These are phyloP conservation scores for Heritiera littoralis DNA, from an alignment of 345 rosid genomes.

Conservation along the genomic window DNA sequence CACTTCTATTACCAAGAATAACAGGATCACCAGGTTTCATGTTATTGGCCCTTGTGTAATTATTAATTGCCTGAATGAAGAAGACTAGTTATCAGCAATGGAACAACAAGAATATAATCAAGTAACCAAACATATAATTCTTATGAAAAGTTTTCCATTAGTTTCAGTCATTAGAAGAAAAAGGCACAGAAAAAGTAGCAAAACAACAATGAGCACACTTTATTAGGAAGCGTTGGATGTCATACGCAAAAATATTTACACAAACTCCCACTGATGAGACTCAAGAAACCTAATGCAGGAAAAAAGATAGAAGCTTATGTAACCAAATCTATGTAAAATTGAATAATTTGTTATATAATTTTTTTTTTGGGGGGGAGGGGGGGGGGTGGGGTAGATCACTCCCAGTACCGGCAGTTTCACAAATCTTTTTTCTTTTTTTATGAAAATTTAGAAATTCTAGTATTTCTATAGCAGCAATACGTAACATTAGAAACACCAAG, in stretches of 20 bases:
- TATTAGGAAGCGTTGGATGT: neutral
- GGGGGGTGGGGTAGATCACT: too few species aligned
- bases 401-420: neutral
- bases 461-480: neutral
- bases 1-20: slow-evolving; percentile 79
- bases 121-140: neutral
- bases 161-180: neutral
- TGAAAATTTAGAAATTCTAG: neutral
- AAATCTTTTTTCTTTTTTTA: neutral
- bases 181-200: neutral
- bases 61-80: slow-evolving; percentile 62
- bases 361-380: too few species aligned
- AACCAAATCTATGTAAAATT: neutral
- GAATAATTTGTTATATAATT: neutral
- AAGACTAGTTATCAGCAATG: slow-evolving; percentile 16
- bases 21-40: slow-evolving; percentile 72
- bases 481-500: neutral
- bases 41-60: slow-evolving; percentile 72
- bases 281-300: neutral
- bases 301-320: neutral
- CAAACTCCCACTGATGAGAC: neutral
- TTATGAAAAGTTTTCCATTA: neutral
- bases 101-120: neutral
- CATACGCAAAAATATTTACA: neutral
- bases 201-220: neutral